A percentile compares a stretch with the other conserved stretches of the same genome.
Conservation (phyloP, 441 rosid genomes). For the Capsella rubella region DNA sequence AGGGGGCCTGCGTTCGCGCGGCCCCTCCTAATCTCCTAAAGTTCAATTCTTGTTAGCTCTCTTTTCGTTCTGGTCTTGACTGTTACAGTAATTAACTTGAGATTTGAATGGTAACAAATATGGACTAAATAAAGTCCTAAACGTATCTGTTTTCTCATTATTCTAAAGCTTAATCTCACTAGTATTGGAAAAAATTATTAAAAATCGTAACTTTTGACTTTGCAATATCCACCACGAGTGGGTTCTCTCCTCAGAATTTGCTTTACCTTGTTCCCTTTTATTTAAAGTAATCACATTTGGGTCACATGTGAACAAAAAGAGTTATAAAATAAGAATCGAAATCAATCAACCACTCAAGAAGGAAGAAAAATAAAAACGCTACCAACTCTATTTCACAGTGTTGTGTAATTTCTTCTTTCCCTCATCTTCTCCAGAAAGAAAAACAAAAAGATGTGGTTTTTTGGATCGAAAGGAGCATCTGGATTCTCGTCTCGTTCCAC, state of each 20-base stretch:
- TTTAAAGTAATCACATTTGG: conserved; percentile 10
- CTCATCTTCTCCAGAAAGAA: conserved; percentile 1
- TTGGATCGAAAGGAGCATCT: conserved; percentile 63
- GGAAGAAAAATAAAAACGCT: not conserved
- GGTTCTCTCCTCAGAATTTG: not conserved
- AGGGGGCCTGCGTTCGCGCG: conserved; percentile 77
- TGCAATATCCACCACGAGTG: not conserved
- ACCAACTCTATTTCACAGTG: too few species aligned
- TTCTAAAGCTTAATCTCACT: not conserved
- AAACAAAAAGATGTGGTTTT: conserved; percentile 51
- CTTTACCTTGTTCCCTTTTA: not conserved
- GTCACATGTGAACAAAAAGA: not conserved
- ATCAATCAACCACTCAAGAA: conserved; percentile 20
- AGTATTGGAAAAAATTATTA: not conserved
- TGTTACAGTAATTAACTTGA: not conserved
- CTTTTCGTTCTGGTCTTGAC: not conserved
- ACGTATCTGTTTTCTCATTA: too few species aligned
- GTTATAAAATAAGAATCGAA: not conserved
- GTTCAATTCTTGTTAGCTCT: not conserved
- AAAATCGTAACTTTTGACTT: not conserved
- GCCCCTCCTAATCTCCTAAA: conserved; percentile 46
- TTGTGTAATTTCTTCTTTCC: not conserved
- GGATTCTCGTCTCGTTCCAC: conserved; percentile 67
- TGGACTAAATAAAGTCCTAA: too few species aligned
- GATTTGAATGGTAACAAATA: not conserved